These are phyloP conservation scores for Exophiala sideris DNA, from an alignment of 2,329 filamentous ascomycete genomes.

Conservation along the genomic window DNA sequence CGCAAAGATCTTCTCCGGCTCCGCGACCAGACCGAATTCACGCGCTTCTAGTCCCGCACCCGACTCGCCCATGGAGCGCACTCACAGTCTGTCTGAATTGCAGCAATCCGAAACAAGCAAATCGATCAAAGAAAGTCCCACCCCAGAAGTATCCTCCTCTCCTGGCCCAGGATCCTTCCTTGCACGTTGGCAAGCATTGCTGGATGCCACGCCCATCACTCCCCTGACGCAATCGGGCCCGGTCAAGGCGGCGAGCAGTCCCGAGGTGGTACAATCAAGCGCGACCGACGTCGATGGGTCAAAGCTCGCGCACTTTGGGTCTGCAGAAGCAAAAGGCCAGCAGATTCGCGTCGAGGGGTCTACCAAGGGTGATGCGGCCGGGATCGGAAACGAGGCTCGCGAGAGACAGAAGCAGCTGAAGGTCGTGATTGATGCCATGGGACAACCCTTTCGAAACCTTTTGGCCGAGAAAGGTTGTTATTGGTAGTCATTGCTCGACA, in stretches of 20 bases:
- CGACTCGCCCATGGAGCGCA: conserved; percentile 9
- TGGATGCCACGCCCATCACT: conserved; percentile 68
- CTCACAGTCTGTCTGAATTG: background rate
- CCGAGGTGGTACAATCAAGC: conserved; percentile 32
- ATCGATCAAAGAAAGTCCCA: conserved; percentile 3
- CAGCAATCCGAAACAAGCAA: conserved; percentile 1
- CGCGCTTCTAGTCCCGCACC: conserved; percentile 15
- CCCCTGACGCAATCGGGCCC: conserved; percentile 54
- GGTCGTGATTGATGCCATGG: conserved; percentile 42
- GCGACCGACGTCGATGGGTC: conserved; percentile 32
- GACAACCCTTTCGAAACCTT: conserved; percentile 39
- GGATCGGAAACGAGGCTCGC: conserved; percentile 3
- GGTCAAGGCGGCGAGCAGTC: conserved; percentile 54
- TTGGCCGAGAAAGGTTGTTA: conserved; percentile 27
- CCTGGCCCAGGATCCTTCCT: conserved; percentile 70
- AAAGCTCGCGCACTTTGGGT: conserved; percentile 40
- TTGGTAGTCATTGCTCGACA: conserved; percentile 17
- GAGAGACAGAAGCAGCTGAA: conserved; percentile 35
- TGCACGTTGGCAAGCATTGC: conserved; percentile 66
- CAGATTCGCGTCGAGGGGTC: conserved; percentile 27
- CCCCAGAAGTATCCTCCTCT: conserved; percentile 34
- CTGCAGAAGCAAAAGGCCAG: conserved; percentile 31
- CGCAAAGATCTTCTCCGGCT: conserved; percentile 21
- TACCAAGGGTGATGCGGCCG: conserved; percentile 23
- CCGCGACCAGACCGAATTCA: conserved; percentile 15